These are phyloP conservation scores for Austroboletus eburneus DNA, from an alignment of 768 basidiomycete genomes.

Conservation along the genomic window DNA sequence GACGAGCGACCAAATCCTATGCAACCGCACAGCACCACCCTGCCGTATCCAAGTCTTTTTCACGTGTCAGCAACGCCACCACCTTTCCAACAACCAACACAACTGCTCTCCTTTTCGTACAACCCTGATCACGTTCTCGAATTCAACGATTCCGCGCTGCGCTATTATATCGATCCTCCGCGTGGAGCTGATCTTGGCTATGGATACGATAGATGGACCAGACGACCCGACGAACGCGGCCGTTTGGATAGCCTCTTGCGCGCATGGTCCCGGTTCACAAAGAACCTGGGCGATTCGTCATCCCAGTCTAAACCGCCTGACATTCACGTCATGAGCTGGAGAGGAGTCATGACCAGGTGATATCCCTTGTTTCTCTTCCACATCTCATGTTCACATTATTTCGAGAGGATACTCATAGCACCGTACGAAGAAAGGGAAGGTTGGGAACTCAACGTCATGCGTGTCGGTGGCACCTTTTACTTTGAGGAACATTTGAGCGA, in stretches of 20 bases:
- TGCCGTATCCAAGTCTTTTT: conserved; percentile 25
- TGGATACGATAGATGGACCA: conserved; percentile 73
- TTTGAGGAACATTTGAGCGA: conserved; percentile 70
- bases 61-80: conserved; percentile 19
- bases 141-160: conserved; percentile 65
- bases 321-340: conserved; percentile 65
- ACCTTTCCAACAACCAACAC: conserved; percentile 68
- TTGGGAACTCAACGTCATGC: conserved; percentile 85
- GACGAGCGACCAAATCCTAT: conserved; percentile 3
- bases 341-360: conserved; percentile 84
- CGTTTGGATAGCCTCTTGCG: conserved; percentile 65
- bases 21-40: conserved; percentile 1
- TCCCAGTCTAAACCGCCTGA: conserved; percentile 31
- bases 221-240: conserved; percentile 58
- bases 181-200: conserved; percentile 57
- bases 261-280: conserved; percentile 47
- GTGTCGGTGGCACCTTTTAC: conserved; percentile 62
- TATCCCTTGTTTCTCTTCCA: conserved; percentile 15
- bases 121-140: conserved; percentile 50
- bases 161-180: conserved; percentile 70
- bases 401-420: conserved; percentile 68
- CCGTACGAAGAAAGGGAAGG: conserved; percentile 79
- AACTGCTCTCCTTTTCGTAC: conserved; percentile 71
- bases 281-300: conserved; percentile 28
- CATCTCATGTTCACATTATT: conserved; percentile 11